These are phyloP conservation scores for Lizanozyma gosingica DNA, from an alignment of 1,139 yeast genomes.

Conservation along the genomic window DNA sequence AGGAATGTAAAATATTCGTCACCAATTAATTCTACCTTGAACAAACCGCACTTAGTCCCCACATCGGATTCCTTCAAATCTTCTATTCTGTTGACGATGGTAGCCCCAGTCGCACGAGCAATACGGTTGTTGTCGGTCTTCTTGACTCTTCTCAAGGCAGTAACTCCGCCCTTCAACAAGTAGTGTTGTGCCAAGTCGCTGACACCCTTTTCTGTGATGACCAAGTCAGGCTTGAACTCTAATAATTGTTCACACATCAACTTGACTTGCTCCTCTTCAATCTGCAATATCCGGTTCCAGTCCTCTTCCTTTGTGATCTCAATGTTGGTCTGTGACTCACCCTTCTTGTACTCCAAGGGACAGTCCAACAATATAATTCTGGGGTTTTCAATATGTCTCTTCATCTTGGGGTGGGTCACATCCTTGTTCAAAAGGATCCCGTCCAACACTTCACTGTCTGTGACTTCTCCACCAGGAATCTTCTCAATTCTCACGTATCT, in stretches of 20 bases:
- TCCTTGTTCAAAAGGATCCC: constrained; percentile 95
- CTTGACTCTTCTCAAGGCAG: constrained; percentile 89
- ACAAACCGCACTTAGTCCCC: constrained; percentile 83
- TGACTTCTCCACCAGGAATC: constrained; percentile 95
- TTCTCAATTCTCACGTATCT: constrained; percentile 91
- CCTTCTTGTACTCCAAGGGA: constrained; percentile 97
- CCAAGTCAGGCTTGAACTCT: constrained; percentile 84
- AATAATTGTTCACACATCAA: constrained; percentile 77
- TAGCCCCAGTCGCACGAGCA: constrained; percentile 96
- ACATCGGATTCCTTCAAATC: constrained; percentile 86
- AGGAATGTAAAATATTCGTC: constrained; percentile 93
- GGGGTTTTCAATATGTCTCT: constrained; percentile 80
- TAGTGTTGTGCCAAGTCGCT: constrained; percentile 97
- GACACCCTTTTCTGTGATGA: constrained; percentile 97
- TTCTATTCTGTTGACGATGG: constrained; percentile 91
- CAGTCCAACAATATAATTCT: constrained; percentile 84
- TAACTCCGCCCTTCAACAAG: constrained; percentile 84
- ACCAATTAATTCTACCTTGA: constrained; percentile 91
- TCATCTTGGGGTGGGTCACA: constrained; percentile 97
- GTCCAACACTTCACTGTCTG: constrained; percentile 77
- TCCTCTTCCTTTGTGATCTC: constrained; percentile 95
- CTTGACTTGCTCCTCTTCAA: constrained; percentile 96
- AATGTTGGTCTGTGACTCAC: constrained; percentile 96
- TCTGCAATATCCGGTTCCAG: constrained; percentile 91
- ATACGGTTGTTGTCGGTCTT: constrained; percentile 95